Percentiles rank a stretch among this genome's conserved stretches.
Evolutionary conservation across 306 rosid genomes (phyloP).

Genomic region (Cucurbita moschata): DNA sequence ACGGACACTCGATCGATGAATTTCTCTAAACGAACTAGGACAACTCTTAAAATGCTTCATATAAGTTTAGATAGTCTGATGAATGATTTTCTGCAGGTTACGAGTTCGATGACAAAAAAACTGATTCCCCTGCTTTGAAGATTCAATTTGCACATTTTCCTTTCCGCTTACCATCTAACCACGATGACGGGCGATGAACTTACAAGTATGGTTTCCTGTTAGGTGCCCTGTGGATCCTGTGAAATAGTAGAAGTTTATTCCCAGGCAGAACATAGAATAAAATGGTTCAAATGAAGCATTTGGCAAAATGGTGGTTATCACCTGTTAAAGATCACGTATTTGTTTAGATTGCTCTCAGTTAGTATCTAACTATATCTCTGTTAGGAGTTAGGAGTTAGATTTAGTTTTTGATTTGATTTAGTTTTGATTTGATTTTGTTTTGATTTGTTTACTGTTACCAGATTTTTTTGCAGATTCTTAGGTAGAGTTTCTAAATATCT

Average conservation of each 20-base stretch:
- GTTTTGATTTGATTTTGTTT: too few species aligned
- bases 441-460: too few species aligned
- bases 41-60: neutral
- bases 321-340: too few species aligned
- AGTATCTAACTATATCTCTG: too few species aligned
- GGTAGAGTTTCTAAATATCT: too few species aligned
- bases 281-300: neutral
- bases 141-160: slow-evolving; percentile 77
- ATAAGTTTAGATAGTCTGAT: neutral
- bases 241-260: neutral
- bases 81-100: slow-evolving; percentile 39
- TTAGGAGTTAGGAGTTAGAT: too few species aligned
- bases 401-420: too few species aligned
- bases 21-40: neutral
- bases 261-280: neutral
- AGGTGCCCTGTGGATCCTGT: neutral
- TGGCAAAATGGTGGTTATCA: neutral
- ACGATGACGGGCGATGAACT: slow-evolving; percentile 10
- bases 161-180: slow-evolving; percentile 39
- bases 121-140: slow-evolving; percentile 35
- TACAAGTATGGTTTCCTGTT: neutral
- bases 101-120: slow-evolving; percentile 66
- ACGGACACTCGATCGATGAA: neutral
- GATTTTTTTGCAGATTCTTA: too few species aligned
- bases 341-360: too few species aligned